phyloP scores from a whole-genome alignment of 345 rosid species.

The Gossypium mustelinum region DNA sequence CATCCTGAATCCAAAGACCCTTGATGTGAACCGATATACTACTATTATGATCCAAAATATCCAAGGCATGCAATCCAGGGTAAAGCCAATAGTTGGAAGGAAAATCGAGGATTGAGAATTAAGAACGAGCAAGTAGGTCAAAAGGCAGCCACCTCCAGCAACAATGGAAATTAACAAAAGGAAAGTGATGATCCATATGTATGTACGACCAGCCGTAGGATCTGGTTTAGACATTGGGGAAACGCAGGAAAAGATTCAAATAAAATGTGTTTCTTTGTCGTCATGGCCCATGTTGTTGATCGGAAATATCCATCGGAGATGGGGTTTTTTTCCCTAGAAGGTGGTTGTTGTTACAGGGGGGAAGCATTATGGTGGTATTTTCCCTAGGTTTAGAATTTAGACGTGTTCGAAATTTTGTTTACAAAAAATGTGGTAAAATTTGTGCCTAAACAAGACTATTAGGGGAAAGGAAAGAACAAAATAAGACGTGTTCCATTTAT shows the following conservation, averaged over 20 bases:
- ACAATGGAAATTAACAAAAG: slow-evolving; percentile 41
- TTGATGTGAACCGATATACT: slow-evolving; percentile 54
- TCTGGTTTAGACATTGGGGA: slow-evolving; percentile 62
- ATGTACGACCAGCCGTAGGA: slow-evolving; percentile 55
- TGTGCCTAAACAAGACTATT: not conserved
- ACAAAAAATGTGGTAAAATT: slow-evolving; percentile 31
- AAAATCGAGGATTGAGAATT: slow-evolving; percentile 33
- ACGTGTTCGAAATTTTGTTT: slow-evolving; percentile 35
- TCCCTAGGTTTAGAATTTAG: slow-evolving; percentile 17
- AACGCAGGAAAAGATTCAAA: not conserved
- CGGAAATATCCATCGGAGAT: slow-evolving; percentile 14
- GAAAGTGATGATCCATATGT: slow-evolving; percentile 55
- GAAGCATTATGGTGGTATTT: not conserved
- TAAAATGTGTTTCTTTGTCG: slow-evolving; percentile 7
- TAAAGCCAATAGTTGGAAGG: slow-evolving; percentile 56
- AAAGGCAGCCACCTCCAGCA: slow-evolving; percentile 59
- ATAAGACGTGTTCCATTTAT: not conserved
- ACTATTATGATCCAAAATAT: slow-evolving; percentile 62
- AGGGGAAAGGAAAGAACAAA: not conserved
- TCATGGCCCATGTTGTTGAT: slow-evolving; percentile 21
- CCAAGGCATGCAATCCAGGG: slow-evolving; percentile 80
- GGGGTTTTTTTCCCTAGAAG: not conserved
- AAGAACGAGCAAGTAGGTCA: slow-evolving; percentile 50
- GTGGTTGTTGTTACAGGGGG: not conserved
- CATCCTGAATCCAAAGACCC: slow-evolving; percentile 55